Base-by-base conservation (phyloP, 2,329 filamentous ascomycete genomes). In the Botrytis porri region DNA sequence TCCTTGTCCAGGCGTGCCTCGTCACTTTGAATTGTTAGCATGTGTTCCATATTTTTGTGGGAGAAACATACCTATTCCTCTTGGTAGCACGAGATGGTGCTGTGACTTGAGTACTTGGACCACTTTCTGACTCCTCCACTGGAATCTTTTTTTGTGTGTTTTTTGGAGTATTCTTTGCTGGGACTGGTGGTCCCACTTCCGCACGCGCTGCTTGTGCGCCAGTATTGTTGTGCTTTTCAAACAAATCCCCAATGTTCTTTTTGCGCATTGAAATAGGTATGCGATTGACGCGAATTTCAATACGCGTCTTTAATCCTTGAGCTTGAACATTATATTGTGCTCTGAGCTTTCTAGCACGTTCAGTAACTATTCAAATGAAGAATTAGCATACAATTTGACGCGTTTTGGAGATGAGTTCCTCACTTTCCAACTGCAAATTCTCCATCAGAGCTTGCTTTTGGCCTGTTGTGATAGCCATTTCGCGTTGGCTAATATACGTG, bases 211-310 rank as follows among this genome's bases (percentile, higher is more conserved):
- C 65, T 41, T 57, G 62, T 45, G 45, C 25, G 25, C 75, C 63
- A 63, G 54, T 71, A 39, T 76, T 76, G 48, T 73, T 77, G 71
- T 78, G 74, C 64, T 80, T 81, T n/a, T 63, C 35, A 3, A 78
- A 81, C 14, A 98, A 85, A 62, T 97, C 95, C 72, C 90, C 90
- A 87, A 99, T 95, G 73, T 89, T 97, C 75, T 89, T 87, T 79
- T 92, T 93, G 74, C 95, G 90, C 75, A 97, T 84, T 25, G 90
- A 87, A 78, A 89, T 88, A 12, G 96, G 96, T 70, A 98, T 96
- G 71, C 96, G 91, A 81, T 98, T 97, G 81, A 98, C 88, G 83
- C 96, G 93, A 84, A 97, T 92, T 82, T 98, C 95, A 70, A 99
- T 91, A 75, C 95, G 91, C 74, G 94, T 91, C 75, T 92, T 89